phyloP scores from a whole-genome alignment of 2,329 filamentous ascomycete genomes.

The Rutstroemia sp. region DNA sequence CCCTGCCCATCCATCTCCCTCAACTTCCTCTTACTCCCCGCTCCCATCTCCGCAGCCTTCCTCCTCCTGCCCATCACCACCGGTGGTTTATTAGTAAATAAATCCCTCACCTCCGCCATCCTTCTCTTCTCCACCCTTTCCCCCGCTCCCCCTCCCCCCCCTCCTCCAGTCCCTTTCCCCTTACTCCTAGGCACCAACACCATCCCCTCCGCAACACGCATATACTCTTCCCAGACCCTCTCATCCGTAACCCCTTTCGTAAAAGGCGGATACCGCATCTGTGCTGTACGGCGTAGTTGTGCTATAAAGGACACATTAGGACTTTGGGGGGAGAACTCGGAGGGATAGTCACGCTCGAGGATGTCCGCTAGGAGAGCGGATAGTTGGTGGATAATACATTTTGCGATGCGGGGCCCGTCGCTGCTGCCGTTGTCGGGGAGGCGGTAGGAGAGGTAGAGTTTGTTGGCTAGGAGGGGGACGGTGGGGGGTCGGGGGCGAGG shows the following conservation, averaged over 20 bases:
- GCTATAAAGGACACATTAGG: neutral
- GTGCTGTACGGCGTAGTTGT: neutral
- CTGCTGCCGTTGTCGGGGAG: neutral
- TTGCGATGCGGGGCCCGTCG: conserved; percentile 3
- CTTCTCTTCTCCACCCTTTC: neutral
- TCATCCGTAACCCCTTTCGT: neutral
- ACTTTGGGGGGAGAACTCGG: neutral
- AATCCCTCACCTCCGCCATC: neutral
- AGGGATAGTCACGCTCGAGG: neutral
- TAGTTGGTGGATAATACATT: conserved; percentile 3
- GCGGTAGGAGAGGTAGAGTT: neutral
- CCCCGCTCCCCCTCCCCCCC: neutral
- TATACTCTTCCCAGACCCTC: neutral
- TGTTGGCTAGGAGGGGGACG: neutral
- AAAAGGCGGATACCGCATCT: neutral
- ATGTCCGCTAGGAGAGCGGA: neutral
- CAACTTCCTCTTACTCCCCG: neutral
- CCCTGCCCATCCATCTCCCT: neutral
- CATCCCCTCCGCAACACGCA: neutral
- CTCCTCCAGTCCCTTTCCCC: neutral
- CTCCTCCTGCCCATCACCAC: neutral
- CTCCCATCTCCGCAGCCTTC: neutral
- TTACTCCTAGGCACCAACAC: neutral
- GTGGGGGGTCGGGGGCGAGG: neutral
- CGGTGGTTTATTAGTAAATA: neutral